Evolutionary conservation across 2,329 filamentous ascomycete species (phyloP), one percentile per base, ranked within the genome.

Genomic region (Colletotrichum euphorbiae): DNA sequence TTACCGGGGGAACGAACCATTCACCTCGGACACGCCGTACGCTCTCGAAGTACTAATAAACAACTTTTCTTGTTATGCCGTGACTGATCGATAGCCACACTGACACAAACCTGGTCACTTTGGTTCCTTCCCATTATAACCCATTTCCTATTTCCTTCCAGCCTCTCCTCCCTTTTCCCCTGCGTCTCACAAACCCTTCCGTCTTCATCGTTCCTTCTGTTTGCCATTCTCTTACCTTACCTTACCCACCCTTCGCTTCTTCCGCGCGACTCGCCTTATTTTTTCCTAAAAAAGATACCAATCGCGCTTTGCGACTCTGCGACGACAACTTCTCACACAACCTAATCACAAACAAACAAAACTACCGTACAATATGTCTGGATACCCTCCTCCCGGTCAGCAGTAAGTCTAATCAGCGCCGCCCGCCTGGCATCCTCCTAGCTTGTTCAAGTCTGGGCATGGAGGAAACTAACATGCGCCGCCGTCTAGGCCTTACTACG

Each of bases 321-420:
- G 17, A 50, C 40, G 17, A 62, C 40, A 55, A 43, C 8, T 17
- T 31, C 11, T 13, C 7, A 19, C 4, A 45, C 40, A 19, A 50
- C 40, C 38, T 46, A 50, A 60, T 55, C 66, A 57, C 50, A 52
- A 60, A 28, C 6, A 28, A 28, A 28, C 6, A 28, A 24, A 51
- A 62, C 62, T 50, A 58, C 33, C 9, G 19, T 31, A n/a, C 59
- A 59, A 40, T 71, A 81, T 81, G 79, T 80, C 79, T 48, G 77
- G 79, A 71, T 81, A 79, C 65, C 65, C 65, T 65, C 65, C 65
- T 46, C 64, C 43, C 24, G 46, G 40, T 19, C 65, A 68, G 61
- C 65, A 68, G 65, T 68, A 54, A 54, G 65, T 68, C 3, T 15
- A 36, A 24, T 13, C 4, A 38, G 15, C 21, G 56, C 17, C 42